Evolutionary conservation across 2,329 filamentous ascomycete species (phyloP).

Genomic region (Ascochyta rabiei): DNA sequence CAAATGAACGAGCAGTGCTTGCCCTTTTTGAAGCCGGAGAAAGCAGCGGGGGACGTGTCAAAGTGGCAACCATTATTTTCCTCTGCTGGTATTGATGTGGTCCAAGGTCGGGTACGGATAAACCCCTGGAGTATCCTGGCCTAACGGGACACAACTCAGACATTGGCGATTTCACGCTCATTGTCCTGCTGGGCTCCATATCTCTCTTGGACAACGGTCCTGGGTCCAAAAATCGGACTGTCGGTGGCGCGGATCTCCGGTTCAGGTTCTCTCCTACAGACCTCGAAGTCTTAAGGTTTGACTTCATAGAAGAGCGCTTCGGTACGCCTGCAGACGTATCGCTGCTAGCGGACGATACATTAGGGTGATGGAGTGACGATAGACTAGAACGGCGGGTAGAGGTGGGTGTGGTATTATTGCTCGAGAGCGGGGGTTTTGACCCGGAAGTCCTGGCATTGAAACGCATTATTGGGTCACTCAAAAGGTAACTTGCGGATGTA

Average conservation of each 20-base stretch:
- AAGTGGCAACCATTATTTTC: slow-evolving; percentile 2
- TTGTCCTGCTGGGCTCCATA: not conserved
- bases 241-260: slow-evolving; percentile 26
- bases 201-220: slow-evolving; percentile 17
- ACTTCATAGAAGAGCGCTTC: slow-evolving; percentile 30
- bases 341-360: slow-evolving; percentile 23
- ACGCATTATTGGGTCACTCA: slow-evolving; percentile 1
- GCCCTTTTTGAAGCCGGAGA: slow-evolving; percentile 6
- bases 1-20: slow-evolving; percentile 1
- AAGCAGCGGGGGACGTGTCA: slow-evolving; percentile 10
- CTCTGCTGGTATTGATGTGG: slow-evolving; percentile 13
- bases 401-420: slow-evolving; percentile 24
- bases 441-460: slow-evolving; percentile 11
- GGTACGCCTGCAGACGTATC: slow-evolving; percentile 3
- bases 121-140: slow-evolving; percentile 9
- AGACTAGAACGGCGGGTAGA: slow-evolving; percentile 19
- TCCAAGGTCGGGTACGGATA: slow-evolving; percentile 13
- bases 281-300: slow-evolving; percentile 27
- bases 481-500: slow-evolving; percentile 9
- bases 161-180: not conserved
- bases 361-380: slow-evolving; percentile 25
- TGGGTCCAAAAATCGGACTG: slow-evolving; percentile 34
- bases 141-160: not conserved
- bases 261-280: slow-evolving; percentile 18
- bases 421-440: slow-evolving; percentile 19